Evolutionary conservation across 164 flowering plant genomes (phyloP).

Genomic region (Protea cynaroides): DNA sequence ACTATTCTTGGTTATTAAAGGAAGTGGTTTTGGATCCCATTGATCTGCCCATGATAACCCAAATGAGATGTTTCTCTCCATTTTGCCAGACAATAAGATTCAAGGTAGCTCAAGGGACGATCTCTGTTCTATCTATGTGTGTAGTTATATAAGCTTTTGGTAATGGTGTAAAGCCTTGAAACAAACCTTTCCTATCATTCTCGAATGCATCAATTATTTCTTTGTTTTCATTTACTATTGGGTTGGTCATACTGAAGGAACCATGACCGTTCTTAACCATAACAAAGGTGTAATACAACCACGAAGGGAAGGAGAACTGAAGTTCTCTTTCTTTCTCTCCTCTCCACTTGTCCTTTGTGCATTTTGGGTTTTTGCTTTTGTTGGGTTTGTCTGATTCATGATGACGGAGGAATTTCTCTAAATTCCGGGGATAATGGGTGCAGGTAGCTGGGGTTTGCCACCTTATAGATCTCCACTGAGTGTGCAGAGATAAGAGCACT

Average conservation of each 20-base stretch:
- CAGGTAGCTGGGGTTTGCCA: slow-evolving; percentile 23
- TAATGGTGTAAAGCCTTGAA: not conserved
- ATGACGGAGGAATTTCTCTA: too few species aligned
- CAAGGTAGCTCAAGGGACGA: too few species aligned
- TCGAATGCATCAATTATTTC: not conserved
- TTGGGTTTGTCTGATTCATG: not conserved
- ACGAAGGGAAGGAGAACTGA: not conserved
- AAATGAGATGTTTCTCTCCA: slow-evolving; percentile 23
- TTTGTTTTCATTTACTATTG: not conserved
- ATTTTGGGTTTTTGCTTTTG: not conserved
- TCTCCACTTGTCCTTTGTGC: not conserved
- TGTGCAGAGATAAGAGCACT: slow-evolving; percentile 48
- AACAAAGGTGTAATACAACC: not conserved
- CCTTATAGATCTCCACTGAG: slow-evolving; percentile 38
- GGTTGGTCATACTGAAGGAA: not conserved
- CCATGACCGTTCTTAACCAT: not conserved
- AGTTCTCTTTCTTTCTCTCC: not conserved
- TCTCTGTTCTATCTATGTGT: not conserved
- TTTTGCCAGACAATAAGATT: not conserved
- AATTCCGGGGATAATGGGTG: too few species aligned
- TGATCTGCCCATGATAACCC: slow-evolving; percentile 83
- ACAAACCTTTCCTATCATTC: not conserved
- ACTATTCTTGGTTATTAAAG: slow-evolving; percentile 9
- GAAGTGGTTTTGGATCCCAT: slow-evolving; percentile 50
- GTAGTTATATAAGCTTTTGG: too few species aligned